phyloP scores from a whole-genome alignment of 2,329 filamentous ascomycete genomes.

The Nemania sp. region DNA sequence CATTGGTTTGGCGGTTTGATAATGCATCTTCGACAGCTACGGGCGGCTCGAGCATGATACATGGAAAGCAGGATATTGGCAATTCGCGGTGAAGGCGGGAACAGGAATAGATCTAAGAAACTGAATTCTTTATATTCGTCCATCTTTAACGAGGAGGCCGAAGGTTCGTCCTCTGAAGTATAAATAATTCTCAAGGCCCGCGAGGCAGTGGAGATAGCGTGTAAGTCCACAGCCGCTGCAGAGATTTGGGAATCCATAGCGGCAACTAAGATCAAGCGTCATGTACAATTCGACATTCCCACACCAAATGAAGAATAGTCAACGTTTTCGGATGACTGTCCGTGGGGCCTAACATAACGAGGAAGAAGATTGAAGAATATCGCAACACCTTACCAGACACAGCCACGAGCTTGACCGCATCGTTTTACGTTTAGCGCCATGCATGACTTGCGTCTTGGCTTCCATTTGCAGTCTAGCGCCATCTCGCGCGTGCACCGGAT shows the following conservation, averaged over 20 bases:
- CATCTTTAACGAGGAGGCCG: slow-evolving; percentile 11
- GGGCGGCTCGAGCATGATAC: too few species aligned
- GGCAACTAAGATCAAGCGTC: background rate
- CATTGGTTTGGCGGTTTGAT: slow-evolving; percentile 15
- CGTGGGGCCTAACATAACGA: background rate
- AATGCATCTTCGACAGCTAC: slow-evolving; percentile 19
- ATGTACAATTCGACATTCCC: slow-evolving; percentile 22
- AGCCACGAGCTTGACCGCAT: background rate
- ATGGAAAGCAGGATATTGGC: too few species aligned
- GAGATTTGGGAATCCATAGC: background rate
- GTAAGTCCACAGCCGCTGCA: too few species aligned
- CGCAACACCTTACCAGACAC: too few species aligned
- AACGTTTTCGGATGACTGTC: slow-evolving; percentile 6
- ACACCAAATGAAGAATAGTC: slow-evolving; percentile 18
- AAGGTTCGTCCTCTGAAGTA: slow-evolving; percentile 1
- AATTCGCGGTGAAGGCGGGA: too few species aligned
- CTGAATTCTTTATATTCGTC: background rate
- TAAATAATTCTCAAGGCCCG: background rate
- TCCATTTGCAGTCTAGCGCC: slow-evolving; percentile 29
- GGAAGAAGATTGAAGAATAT: too few species aligned
- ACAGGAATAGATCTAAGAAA: background rate
- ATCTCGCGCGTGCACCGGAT: background rate
- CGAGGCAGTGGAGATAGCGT: slow-evolving; percentile 1
- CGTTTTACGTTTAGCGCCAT: slow-evolving; percentile 10
- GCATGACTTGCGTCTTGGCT: slow-evolving; percentile 36